Evolutionary conservation across 257 asterid species (phyloP).

Genomic region (Primulina huaijiensis): DNA sequence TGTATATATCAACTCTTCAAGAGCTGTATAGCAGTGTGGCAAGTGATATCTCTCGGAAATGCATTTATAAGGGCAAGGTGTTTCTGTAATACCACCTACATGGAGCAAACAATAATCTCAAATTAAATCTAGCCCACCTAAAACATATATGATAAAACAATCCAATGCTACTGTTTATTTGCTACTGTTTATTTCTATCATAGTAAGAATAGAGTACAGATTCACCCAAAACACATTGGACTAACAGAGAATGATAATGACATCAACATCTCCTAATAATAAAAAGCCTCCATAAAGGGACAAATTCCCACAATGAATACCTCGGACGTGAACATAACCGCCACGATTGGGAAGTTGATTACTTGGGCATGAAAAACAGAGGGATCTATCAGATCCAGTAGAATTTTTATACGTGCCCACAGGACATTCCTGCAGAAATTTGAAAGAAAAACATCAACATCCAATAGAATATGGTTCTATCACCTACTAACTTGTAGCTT

Average conservation of each 20-base stretch:
- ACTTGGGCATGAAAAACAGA: slow-evolving; percentile 78
- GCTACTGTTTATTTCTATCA: not conserved
- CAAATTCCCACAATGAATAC: slow-evolving; percentile 39
- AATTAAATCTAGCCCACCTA: slow-evolving; percentile 5
- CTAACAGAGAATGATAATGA: slow-evolving; percentile 12
- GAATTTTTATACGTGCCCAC: slow-evolving; percentile 87
- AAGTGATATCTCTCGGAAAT: slow-evolving; percentile 87
- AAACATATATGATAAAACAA: slow-evolving; percentile 8
- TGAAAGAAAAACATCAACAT: slow-evolving; percentile 18
- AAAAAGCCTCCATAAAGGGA: slow-evolving; percentile 11
- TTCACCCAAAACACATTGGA: not conserved
- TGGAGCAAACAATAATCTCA: slow-evolving; percentile 29
- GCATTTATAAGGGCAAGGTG: slow-evolving; percentile 94
- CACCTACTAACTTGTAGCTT: slow-evolving; percentile 17
- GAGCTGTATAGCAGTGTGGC: slow-evolving; percentile 97
- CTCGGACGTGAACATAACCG: slow-evolving; percentile 68
- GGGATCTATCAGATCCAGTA: slow-evolving; percentile 79
- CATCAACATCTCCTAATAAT: slow-evolving; percentile 9
- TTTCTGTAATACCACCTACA: slow-evolving; percentile 87
- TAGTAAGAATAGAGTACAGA: not conserved
- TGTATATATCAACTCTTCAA: slow-evolving; percentile 91
- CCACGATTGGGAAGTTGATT: slow-evolving; percentile 89
- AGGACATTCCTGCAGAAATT: slow-evolving; percentile 79
- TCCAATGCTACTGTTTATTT: not conserved
- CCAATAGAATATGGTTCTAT: slow-evolving; percentile 14